Conservation (phyloP, 495 filamentous ascomycete species). For the Hypoxylon fuscum region DNA sequence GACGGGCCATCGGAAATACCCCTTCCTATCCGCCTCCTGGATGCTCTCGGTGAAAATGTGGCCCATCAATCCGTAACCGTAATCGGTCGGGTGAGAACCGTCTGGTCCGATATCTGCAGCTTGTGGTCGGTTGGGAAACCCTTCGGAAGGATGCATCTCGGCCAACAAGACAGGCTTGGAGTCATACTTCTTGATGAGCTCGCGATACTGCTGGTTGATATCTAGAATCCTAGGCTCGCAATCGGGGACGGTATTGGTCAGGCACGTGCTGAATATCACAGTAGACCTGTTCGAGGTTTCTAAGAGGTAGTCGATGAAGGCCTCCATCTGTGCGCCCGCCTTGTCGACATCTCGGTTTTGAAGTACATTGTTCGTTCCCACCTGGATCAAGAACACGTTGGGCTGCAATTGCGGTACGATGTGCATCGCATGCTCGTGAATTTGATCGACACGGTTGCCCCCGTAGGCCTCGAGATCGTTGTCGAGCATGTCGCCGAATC, state of each 20-base stretch:
- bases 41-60: slow-evolving; percentile 49
- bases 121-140: slow-evolving; percentile 32
- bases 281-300: slow-evolving; percentile 35
- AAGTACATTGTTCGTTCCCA: slow-evolving; percentile 54
- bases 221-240: slow-evolving; percentile 48
- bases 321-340: slow-evolving; percentile 44
- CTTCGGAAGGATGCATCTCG: slow-evolving; percentile 42
- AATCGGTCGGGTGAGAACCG: slow-evolving; percentile 53
- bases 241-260: slow-evolving; percentile 46
- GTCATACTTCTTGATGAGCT: slow-evolving; percentile 37
- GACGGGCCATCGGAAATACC: slow-evolving; percentile 48
- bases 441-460: slow-evolving; percentile 49
- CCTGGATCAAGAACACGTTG: slow-evolving; percentile 51
- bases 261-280: slow-evolving; percentile 41
- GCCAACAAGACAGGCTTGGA: slow-evolving; percentile 42
- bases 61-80: slow-evolving; percentile 57
- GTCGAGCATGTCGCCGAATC: slow-evolving; percentile 49
- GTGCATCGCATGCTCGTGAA: slow-evolving; percentile 41
- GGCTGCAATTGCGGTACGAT: slow-evolving; percentile 47
- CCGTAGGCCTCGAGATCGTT: slow-evolving; percentile 51
- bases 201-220: slow-evolving; percentile 47
- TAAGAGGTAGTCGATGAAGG: slow-evolving; percentile 41
- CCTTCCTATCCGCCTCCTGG: slow-evolving; percentile 43
- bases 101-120: slow-evolving; percentile 39
- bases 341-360: slow-evolving; percentile 36